phyloP scores from a whole-genome alignment of 495 filamentous ascomycete species.

The Penicillium cataractarum region DNA sequence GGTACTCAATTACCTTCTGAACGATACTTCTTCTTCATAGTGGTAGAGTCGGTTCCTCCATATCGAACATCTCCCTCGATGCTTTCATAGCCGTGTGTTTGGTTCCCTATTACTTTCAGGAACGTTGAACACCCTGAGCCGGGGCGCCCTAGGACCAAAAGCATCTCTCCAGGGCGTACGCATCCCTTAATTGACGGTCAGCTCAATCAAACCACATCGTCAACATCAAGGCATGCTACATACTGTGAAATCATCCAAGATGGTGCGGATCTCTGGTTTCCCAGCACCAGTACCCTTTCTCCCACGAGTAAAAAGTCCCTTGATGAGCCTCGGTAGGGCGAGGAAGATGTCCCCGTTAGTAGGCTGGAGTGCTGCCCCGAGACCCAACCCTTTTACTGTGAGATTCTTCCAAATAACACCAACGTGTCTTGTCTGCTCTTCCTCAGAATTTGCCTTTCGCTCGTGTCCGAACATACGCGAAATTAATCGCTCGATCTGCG shows the following conservation, averaged over 20 bases:
- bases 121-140: conserved; percentile 75
- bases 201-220: conserved; percentile 41
- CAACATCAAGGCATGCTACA: conserved; percentile 33
- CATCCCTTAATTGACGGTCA: conserved; percentile 39
- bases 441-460: conserved; percentile 63
- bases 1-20: conserved; percentile 50
- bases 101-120: conserved; percentile 69
- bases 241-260: conserved; percentile 64
- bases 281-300: conserved; percentile 46
- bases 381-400: conserved; percentile 67
- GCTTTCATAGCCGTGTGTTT: conserved; percentile 63
- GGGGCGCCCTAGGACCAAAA: conserved; percentile 72
- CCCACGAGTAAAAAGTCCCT: conserved; percentile 45
- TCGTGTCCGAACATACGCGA: conserved; percentile 67
- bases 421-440: conserved; percentile 62
- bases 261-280: conserved; percentile 60
- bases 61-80: conserved; percentile 67
- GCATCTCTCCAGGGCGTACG: conserved; percentile 50
- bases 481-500: conserved; percentile 61
- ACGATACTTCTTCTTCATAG: conserved; percentile 67
- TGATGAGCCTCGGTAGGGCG: conserved; percentile 56
- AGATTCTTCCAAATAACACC: conserved; percentile 64
- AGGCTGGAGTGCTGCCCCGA: conserved; percentile 69
- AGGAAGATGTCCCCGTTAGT: conserved; percentile 67
- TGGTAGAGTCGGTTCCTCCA: conserved; percentile 61